Conservation (phyloP, 2,329 filamentous ascomycete species). For the Pseudogymnoascus sp. region DNA sequence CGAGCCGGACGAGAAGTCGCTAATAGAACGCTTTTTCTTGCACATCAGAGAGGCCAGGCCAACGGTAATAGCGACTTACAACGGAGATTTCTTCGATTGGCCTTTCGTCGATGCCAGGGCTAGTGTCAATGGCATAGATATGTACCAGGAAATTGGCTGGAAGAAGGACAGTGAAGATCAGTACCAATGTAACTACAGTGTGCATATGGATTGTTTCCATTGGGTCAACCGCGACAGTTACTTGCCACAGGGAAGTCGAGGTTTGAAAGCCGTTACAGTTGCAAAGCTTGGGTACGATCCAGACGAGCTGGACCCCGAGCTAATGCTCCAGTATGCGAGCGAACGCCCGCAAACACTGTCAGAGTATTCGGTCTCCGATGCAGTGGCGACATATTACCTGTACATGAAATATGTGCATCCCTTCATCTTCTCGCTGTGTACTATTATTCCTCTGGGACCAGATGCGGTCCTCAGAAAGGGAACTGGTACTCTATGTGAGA, state of each 20-base stretch:
- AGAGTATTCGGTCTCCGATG: conserved; percentile 98
- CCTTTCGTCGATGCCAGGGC: conserved; percentile 92
- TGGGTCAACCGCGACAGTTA: conserved; percentile 99
- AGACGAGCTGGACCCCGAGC: conserved; percentile 90
- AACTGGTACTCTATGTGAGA: conserved; percentile 97
- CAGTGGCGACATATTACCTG: conserved; percentile 94
- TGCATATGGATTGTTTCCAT: conserved; percentile 97
- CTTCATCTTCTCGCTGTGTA: conserved; percentile 97
- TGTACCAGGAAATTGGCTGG: conserved; percentile 98
- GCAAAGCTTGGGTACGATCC: conserved; percentile 98
- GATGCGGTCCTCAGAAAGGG: conserved; percentile 92
- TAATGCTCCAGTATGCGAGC: conserved; percentile 88
- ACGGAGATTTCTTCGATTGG: conserved; percentile 99
- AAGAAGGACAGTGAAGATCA: conserved; percentile 92
- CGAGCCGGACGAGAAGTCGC: conserved; percentile 80
- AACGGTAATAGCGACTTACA: conserved; percentile 98
- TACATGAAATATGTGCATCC: conserved; percentile 99
- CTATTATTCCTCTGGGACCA: conserved; percentile 84
- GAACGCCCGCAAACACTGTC: conserved; percentile 90
- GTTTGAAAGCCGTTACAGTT: conserved; percentile 93
- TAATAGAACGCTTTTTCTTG: conserved; percentile 87
- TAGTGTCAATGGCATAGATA: conserved; percentile 91
- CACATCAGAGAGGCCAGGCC: conserved; percentile 92
- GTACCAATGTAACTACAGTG: conserved; percentile 91
- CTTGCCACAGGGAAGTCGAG: conserved; percentile 90